Conservation (phyloP, 257 asterid species). For the Ajuga chamaepitys region DNA sequence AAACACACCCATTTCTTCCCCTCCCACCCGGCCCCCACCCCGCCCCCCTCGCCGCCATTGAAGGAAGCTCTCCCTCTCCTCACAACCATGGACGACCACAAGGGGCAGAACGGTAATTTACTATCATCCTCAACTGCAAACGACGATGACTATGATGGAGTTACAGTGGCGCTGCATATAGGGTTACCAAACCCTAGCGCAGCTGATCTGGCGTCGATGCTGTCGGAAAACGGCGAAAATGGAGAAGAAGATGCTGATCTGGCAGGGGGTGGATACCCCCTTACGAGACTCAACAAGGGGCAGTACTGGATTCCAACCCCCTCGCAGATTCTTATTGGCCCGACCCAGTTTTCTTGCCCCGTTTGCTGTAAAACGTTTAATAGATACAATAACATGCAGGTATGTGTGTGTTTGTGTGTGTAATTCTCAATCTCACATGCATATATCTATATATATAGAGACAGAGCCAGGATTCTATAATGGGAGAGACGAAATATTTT, state of each 20-base stretch:
- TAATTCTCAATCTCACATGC: not conserved
- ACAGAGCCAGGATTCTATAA: too few relatives aligned
- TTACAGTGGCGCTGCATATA: slow-evolving; percentile 74
- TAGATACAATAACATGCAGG: slow-evolving; percentile 98
- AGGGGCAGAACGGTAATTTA: not conserved
- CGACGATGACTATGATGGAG: slow-evolving; percentile 26
- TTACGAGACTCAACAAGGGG: slow-evolving; percentile 58
- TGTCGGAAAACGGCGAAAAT: not conserved
- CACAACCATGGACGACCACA: slow-evolving; percentile 18
- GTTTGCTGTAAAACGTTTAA: slow-evolving; percentile 87
- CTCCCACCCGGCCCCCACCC: slow-evolving; percentile 8
- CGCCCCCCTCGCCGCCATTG: slow-evolving; percentile 53
- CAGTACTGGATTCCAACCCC: slow-evolving; percentile 97
- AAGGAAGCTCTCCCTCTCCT: slow-evolving; percentile 63
- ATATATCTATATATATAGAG: too few relatives aligned
- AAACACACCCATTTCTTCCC: not conserved
- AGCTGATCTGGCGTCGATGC: slow-evolving; percentile 59
- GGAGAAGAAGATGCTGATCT: slow-evolving; percentile 25
- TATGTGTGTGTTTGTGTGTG: not conserved
- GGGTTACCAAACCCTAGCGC: slow-evolving; percentile 93
- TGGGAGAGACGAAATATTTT: too few relatives aligned
- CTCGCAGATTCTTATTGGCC: slow-evolving; percentile 92
- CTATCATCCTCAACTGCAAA: not conserved
- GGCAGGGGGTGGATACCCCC: slow-evolving; percentile 29
- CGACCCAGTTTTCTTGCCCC: slow-evolving; percentile 87